phyloP scores from a whole-genome alignment of 2,329 filamentous ascomycete species.

The Aspergillus tubingensis region DNA sequence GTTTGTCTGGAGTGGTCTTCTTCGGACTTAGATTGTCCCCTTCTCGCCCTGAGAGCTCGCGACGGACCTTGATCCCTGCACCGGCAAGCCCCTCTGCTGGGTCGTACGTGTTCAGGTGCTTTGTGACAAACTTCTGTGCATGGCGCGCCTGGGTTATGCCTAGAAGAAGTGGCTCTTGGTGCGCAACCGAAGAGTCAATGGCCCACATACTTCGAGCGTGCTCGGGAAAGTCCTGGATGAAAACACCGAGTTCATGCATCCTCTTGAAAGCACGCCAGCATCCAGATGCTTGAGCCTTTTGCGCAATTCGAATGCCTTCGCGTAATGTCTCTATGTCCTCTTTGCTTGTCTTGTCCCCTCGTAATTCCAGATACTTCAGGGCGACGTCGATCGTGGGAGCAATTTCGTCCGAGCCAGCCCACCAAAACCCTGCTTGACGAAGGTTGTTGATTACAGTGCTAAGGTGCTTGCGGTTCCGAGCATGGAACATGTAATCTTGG shows the following conservation, averaged over 20 bases:
- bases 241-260: constrained; percentile 77
- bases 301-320: constrained; percentile 67
- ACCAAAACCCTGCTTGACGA: constrained; percentile 83
- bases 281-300: constrained; percentile 58
- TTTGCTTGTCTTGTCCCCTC: constrained; percentile 58
- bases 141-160: constrained; percentile 59
- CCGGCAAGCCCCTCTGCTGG: constrained; percentile 45
- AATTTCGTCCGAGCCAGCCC: constrained; percentile 74
- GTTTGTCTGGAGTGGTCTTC: constrained; percentile 26
- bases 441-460: constrained; percentile 73
- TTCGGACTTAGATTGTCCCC: constrained; percentile 19
- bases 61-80: constrained; percentile 42
- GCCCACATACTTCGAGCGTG: constrained; percentile 67
- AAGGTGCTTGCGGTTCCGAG: constrained; percentile 67
- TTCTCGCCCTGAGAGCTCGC: constrained; percentile 28
- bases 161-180: constrained; percentile 53
- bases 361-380: constrained; percentile 65
- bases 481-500: constrained; percentile 85
- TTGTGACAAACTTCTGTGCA: constrained; percentile 57
- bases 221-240: constrained; percentile 67
- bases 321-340: constrained; percentile 64
- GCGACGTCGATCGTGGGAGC: constrained; percentile 65
- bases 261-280: constrained; percentile 68
- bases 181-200: constrained; percentile 53
- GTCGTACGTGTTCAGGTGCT: constrained; percentile 36